phyloP scores from a whole-genome alignment of 345 rosid genomes.

The Brassica cretica region DNA sequence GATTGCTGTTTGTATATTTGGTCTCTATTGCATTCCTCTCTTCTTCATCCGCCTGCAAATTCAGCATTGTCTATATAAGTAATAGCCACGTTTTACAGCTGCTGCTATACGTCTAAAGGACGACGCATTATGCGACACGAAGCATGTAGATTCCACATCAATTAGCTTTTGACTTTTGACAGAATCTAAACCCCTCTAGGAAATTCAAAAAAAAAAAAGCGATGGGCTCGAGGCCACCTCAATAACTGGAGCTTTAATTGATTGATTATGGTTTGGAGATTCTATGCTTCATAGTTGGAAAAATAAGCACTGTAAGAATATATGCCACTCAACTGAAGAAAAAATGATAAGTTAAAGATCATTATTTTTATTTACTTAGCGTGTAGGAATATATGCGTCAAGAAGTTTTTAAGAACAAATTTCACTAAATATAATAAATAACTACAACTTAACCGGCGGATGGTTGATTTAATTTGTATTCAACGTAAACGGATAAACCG shows the following conservation, averaged over 20 bases:
- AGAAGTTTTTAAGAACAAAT: no score
- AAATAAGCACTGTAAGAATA: no score
- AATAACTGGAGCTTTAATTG: slow-evolving; percentile 34
- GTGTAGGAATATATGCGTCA: no score
- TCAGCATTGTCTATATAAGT: neutral
- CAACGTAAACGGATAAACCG: no score
- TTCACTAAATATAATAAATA: no score
- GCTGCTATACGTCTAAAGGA: neutral
- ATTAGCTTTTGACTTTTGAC: slow-evolving; percentile 23
- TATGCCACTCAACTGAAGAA: no score
- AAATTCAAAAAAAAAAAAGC: neutral
- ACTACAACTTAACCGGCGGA: no score
- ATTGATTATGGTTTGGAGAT: slow-evolving; percentile 6
- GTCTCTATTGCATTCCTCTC: slow-evolving; percentile 49
- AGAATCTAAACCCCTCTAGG: slow-evolving; percentile 17
- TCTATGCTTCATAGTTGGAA: no score
- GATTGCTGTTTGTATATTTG: slow-evolving; percentile 54
- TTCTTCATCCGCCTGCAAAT: slow-evolving; percentile 57
- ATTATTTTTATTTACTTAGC: no score
- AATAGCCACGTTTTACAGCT: neutral
- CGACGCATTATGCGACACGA: slow-evolving; percentile 28
- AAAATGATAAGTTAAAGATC: no score
- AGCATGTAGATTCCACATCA: neutral
- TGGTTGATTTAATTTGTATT: no score
- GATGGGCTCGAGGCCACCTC: slow-evolving; percentile 43